Base-by-base conservation (phyloP, 139 green algal genomes). In the Volvox reticuliferus region DNA sequence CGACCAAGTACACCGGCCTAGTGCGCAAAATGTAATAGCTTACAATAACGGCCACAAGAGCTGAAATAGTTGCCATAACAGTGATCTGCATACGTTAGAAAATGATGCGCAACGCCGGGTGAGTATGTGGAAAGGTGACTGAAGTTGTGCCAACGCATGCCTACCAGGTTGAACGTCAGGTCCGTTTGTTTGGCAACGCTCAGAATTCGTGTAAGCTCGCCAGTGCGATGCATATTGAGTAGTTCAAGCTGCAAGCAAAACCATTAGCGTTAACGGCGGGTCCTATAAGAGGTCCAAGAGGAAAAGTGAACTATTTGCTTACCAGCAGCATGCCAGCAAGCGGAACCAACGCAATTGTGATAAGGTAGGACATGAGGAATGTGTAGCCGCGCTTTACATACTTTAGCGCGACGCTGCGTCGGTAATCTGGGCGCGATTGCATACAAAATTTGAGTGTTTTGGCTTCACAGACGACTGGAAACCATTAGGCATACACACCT, bases 311-410 rank as follows among this genome's bases (percentile, higher is more conserved):
- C 65, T 55, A 55, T 55, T 63, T 3, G 32, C 90, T 84, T 73
- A 92, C 89, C 81, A 65, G 76, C 16, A 88, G 62, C 92, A 92
- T 89, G 92, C 92, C 87, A 87, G 92, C 73, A 22, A 97, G 77
- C 16, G 94, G 94, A 63, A 99, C 82, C 22, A 96, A 94, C 0
- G 98, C 44, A 9, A 98, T 91, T 0, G 95, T 89, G 65, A 99
- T 89, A 12, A 97, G 73, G 67, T 98, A 95, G 17, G 89, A 93
- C 50, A 95, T 95, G 17, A 99, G 77, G 22, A 98, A 63, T 36
- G 96, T 95, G 79, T 99, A 98, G 50, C 98, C 98, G 19, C 97
- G 94, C 84, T 97, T 98, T 75, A 99, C 98, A 91, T 99, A 98
- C 75, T 99, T 99, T 0, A 99, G 85, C 0, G 94, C 96, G 6